A percentile compares a stretch with the other conserved stretches of the same genome.
Evolutionary conservation across 1,284 basidiomycete species (phyloP).

Genomic region (Fomitopsis palustris): DNA sequence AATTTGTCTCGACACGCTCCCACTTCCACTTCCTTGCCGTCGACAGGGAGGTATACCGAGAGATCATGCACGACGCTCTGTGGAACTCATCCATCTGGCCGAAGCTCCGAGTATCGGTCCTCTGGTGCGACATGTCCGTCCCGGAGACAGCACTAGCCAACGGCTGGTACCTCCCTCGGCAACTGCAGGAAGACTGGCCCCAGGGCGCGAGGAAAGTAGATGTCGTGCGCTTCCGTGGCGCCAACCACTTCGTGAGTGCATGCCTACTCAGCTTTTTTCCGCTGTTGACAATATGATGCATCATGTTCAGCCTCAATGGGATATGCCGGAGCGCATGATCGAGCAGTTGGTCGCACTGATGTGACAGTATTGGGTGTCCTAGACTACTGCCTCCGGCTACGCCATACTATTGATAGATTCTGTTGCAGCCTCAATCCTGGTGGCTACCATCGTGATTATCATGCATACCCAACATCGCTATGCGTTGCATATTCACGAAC

Average conservation of each 20-base stretch:
- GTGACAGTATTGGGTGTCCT: background rate
- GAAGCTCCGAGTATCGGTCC: background rate
- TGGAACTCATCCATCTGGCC: background rate
- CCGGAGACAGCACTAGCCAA: background rate
- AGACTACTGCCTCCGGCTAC: too few relatives aligned
- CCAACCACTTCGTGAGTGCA: background rate
- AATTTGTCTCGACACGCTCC: background rate
- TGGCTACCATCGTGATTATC: too few relatives aligned
- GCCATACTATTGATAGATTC: too few relatives aligned
- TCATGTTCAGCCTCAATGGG: background rate
- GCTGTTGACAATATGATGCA: too few relatives aligned
- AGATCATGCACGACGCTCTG: background rate
- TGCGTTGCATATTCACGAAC: too few relatives aligned
- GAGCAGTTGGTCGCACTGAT: background rate
- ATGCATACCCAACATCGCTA: too few relatives aligned
- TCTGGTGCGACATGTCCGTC: constrained; percentile 1
- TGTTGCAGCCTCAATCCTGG: too few relatives aligned
- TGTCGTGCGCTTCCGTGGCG: background rate
- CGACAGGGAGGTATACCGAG: background rate
- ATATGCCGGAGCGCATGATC: background rate
- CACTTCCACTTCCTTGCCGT: background rate
- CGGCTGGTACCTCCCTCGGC: background rate
- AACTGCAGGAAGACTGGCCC: background rate
- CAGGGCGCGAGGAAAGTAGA: background rate
- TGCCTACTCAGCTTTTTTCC: background rate